Conservation (phyloP, 768 basidiomycete species). For the Zangia roseola region DNA sequence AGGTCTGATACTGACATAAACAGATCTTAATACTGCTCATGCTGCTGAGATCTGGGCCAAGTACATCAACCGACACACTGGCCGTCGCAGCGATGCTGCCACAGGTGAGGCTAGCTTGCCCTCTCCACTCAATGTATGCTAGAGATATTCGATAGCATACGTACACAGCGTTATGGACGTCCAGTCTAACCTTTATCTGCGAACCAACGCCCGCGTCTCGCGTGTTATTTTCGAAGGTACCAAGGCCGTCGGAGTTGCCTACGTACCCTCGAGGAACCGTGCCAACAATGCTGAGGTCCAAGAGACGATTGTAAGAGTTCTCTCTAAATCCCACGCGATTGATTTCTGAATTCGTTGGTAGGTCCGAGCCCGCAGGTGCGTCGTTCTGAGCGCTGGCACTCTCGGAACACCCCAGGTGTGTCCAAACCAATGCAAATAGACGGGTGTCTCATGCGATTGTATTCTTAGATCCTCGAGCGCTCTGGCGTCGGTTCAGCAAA, state of each 20-base stretch:
- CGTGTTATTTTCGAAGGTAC: conserved; percentile 72
- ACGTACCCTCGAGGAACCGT: conserved; percentile 63
- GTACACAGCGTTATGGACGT: conserved; percentile 71
- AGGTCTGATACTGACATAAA: background rate
- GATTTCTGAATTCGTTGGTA: conserved; percentile 6
- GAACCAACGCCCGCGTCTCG: conserved; percentile 63
- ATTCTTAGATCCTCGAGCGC: conserved; percentile 58
- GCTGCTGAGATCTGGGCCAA: conserved; percentile 75
- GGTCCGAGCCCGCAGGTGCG: conserved; percentile 61
- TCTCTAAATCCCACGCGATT: background rate
- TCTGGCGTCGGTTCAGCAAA: conserved; percentile 62
- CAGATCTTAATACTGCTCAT: conserved; percentile 58
- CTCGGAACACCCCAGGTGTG: conserved; percentile 60
- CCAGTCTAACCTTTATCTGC: conserved; percentile 65
- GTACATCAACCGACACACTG: conserved; percentile 73
- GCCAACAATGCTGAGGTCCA: conserved; percentile 46
- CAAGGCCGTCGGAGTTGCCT: conserved; percentile 71
- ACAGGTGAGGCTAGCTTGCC: conserved; percentile 42
- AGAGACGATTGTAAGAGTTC: conserved; percentile 51
- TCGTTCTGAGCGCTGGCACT: conserved; percentile 65
- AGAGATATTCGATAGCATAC: conserved; percentile 42
- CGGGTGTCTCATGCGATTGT: background rate
- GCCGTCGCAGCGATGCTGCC: conserved; percentile 69
- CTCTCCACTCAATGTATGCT: background rate
- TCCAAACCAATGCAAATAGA: background rate